phyloP scores from a whole-genome alignment of 2,329 filamentous ascomycete genomes.

The Cladosporium colombiae region DNA sequence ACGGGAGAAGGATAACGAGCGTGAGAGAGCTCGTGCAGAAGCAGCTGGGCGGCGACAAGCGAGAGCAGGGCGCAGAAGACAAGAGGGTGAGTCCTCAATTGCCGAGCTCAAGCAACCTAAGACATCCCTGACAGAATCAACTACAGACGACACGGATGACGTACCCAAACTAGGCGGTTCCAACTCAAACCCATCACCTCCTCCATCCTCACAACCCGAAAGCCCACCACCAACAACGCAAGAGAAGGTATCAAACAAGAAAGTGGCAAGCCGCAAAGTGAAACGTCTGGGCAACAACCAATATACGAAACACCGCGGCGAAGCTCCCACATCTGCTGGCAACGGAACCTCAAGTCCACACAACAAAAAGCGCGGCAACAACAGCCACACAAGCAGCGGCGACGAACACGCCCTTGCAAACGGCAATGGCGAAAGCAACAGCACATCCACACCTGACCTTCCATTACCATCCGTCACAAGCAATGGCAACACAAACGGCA shows the following conservation, averaged over 20 bases:
- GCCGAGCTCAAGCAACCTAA: not conserved
- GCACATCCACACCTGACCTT: conserved; percentile 14
- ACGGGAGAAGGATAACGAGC: conserved; percentile 64
- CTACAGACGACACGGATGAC: conserved; percentile 61
- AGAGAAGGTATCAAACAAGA: conserved; percentile 58
- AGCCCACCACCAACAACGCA: conserved; percentile 36
- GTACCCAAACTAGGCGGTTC: conserved; percentile 44
- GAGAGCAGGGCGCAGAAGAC: conserved; percentile 75
- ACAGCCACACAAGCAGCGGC: conserved; percentile 31
- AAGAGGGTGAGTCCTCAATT: conserved; percentile 63
- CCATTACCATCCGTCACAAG: not conserved
- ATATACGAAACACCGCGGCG: conserved; percentile 74
- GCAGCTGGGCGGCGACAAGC: conserved; percentile 78
- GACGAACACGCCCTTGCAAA: conserved; percentile 23
- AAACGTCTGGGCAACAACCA: conserved; percentile 75
- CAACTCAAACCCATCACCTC: conserved; percentile 45
- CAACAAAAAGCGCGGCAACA: conserved; percentile 37
- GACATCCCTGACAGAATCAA: conserved; percentile 55
- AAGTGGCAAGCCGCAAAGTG: conserved; percentile 58
- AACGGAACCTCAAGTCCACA: conserved; percentile 56
- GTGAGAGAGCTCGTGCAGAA: conserved; percentile 72
- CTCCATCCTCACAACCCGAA: conserved; percentile 46
- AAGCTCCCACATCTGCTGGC: conserved; percentile 43
- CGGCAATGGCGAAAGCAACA: conserved; percentile 20
- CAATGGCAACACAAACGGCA: conserved; percentile 11